Base-by-base conservation (phyloP, 129 eudicot species). In the Flaveria ramosissima region DNA sequence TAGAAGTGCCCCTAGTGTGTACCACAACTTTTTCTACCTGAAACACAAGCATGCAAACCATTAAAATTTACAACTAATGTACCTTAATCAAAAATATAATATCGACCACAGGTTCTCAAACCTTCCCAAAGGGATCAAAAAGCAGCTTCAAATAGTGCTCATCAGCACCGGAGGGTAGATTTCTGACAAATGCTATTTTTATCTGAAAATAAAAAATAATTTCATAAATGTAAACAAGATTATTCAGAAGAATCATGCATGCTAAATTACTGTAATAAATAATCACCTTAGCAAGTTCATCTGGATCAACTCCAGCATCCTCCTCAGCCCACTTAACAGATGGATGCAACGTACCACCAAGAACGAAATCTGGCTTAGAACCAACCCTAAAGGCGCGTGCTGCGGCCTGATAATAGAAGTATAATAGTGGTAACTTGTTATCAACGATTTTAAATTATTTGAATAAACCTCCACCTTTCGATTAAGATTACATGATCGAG, bases 301-400 rank as follows among this genome's bases (percentile, higher is more conserved):
- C 75, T 0, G 92, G 88, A 80, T 85, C 89, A 80, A 74, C 65
- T 55, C 81, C 92, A 43, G 86, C 64, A 72, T 85, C 91, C 68
- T 89, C 97, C 78, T 89, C 89, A 55, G 92, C 97, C 97, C 97
- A 92, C 81, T 87, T 80, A 67, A 92, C 91, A 73, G 88, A 71
- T 75, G 97, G 97, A 82, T 89, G 97, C 84, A 82, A 57, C 71
- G 80, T 84, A 24, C 92, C 95, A 75, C 75, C 91, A 75, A 92
- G 86, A 71, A 84, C 72, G 79, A 92, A 92, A 70, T 84, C 91
- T 32, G 96, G 84, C 74, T 70, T 83, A 19, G 89, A 80, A 69
- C 87, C 92, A 41, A 73, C 90, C 79, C 92, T 83, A 41, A 67
- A 78, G 55, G 97, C 96, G 56, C 97, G 92, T 72, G 97, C 86